Conservation (phyloP, 225 moss, liverwort and hornwort species). For the Rhytidiadelphus loreus region DNA sequence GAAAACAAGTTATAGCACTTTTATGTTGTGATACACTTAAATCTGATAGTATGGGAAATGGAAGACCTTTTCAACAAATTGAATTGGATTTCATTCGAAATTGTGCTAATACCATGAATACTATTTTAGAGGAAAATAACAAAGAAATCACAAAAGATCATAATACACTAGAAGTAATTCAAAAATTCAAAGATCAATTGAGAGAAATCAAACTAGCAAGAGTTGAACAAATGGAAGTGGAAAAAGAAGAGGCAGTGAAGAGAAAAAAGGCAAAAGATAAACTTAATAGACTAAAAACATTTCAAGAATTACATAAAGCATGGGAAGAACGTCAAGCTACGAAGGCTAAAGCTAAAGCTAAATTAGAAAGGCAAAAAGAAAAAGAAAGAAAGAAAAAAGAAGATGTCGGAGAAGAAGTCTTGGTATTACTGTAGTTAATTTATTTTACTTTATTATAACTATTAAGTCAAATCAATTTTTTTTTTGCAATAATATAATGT, state of each 20-base stretch:
- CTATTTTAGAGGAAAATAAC: conserved; percentile 48
- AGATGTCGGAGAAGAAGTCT: conserved; percentile 11
- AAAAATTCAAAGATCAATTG: conserved; percentile 34
- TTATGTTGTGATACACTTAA: conserved; percentile 77
- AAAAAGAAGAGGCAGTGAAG: conserved; percentile 12
- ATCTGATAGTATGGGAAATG: conserved; percentile 29
- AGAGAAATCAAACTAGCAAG: conserved; percentile 40
- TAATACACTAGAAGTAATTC: conserved; percentile 33
- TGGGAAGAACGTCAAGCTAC: conserved; percentile 12
- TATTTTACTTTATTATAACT: not conserved
- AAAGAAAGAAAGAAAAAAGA: conserved; percentile 22
- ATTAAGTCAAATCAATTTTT: no score
- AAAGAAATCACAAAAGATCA: conserved; percentile 21
- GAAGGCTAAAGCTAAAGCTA: conserved; percentile 3
- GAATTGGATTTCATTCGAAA: conserved; percentile 51
- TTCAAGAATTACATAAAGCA: conserved; percentile 36
- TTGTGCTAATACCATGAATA: conserved; percentile 42
- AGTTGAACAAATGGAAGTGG: conserved; percentile 23
- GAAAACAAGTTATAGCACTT: conserved; percentile 62
- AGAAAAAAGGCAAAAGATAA: conserved; percentile 28
- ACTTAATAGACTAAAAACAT: conserved; percentile 14
- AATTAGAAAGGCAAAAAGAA: conserved; percentile 25
- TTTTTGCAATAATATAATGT: not conserved
- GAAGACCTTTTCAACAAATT: conserved; percentile 40
- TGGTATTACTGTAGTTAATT: not conserved